Evolutionary conservation across 108 stramenopile species (phyloP), one percentile per base, ranked within the genome.

Genomic region (Skeletonema marinoi): DNA sequence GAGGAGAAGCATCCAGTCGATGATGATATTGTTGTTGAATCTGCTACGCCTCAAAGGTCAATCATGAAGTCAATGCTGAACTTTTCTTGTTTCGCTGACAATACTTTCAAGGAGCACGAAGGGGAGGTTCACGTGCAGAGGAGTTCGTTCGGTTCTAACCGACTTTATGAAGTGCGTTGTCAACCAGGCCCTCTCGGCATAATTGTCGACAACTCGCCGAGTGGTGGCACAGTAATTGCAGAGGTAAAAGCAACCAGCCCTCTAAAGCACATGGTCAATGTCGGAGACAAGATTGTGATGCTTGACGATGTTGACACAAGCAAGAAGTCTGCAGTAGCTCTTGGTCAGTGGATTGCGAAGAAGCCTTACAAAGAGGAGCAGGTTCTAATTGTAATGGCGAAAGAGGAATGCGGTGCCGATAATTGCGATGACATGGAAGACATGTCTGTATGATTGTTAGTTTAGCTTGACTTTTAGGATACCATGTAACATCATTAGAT

Each of bases 171-270:
- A 44, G 82, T 78, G 14, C 36, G 48, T 32, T 77, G 65, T 11
- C 77, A 72, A 13, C 73, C 82, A 4, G 82, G 82, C 2, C 68
- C 72, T 11, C 54, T 82, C 0, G 81, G 81, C 3, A 64, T 82
- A 29, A 65, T 82, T 10, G 69, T 82, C 32, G 81, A 82, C 62
- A 51, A 29, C 30, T 77, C 75, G 3, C 21, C 54, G 7, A 61
- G 73, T 9, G 48, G 35, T 3, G 81, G 81, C 2, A 77, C 77
- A 2, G n/a, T 50, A 13, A 65, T 82, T n/a, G 46, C 73, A 44
- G 61, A 73, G 16, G 65, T 82, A 35, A 73, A 73, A 61, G 73
- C 17, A 2, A 65, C 29, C 29, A 51, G 60, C 10, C 81, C 81
- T 38, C 66, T 82, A 0, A 32, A 67, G 4, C 32, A 66, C 30